A percentile compares a stretch with the other conserved stretches of the same genome.
Conservation (phyloP, 345 rosid species). For the Raphanus raphanistrum region DNA sequence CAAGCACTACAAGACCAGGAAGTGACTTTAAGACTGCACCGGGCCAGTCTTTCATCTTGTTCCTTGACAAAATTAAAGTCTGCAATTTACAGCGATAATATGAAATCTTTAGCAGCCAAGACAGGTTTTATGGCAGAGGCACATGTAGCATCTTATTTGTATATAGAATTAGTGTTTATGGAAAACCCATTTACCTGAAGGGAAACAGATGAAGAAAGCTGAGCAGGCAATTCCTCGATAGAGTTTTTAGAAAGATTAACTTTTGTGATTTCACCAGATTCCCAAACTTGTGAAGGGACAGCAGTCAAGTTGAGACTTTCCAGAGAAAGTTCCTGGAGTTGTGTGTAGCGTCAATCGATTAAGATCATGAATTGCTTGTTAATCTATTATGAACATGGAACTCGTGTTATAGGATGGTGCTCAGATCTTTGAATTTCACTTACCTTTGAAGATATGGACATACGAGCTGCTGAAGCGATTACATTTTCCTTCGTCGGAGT, state of each 20-base stretch:
- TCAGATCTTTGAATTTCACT: constrained; percentile 21
- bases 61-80: constrained; percentile 73
- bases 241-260: constrained; percentile 83
- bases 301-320: constrained; percentile 64
- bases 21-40: constrained; percentile 62
- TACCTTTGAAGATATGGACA: constrained; percentile 87
- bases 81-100: constrained; percentile 42
- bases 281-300: constrained; percentile 89
- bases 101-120: neutral
- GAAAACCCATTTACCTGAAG: constrained; percentile 54
- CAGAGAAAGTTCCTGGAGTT: constrained; percentile 72
- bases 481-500: constrained; percentile 61
- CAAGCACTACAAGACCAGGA: constrained; percentile 63
- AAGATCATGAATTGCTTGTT: neutral
- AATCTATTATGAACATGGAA: neutral
- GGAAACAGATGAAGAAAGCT: constrained; percentile 69
- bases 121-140: neutral
- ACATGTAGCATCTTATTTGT: neutral
- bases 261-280: constrained; percentile 64
- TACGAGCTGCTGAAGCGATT: constrained; percentile 73
- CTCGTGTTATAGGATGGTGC: constrained; percentile 16
- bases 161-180: neutral
- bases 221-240: constrained; percentile 67
- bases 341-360: neutral
- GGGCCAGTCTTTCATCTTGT: constrained; percentile 87